phyloP scores from a whole-genome alignment of 148 eudicot species.

The Rhododendron henanense region DNA sequence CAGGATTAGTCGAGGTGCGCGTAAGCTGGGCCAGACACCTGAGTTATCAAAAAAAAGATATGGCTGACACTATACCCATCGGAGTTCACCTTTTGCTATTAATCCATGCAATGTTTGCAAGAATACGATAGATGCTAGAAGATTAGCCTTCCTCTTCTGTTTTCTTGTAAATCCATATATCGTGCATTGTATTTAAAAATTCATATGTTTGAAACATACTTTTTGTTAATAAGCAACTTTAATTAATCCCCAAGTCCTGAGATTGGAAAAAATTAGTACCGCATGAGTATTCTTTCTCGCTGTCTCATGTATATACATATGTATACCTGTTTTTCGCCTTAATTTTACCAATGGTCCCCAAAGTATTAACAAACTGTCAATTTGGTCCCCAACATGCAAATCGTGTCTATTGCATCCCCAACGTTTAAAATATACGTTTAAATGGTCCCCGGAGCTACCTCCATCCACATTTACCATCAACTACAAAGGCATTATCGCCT shows the following conservation, averaged over 20 bases:
- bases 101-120: neutral
- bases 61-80: neutral
- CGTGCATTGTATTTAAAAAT: neutral
- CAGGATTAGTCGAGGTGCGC: no score
- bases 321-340: no score
- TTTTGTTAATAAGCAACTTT: neutral
- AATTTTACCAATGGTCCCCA: no score
- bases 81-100: neutral
- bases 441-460: no score
- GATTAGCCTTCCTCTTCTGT: neutral
- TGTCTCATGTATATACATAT: neutral
- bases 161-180: neutral
- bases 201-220: no score
- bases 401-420: no score
- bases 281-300: neutral
- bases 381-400: no score
- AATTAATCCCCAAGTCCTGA: neutral
- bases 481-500: no score
- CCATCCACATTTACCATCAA: no score
- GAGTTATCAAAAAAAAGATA: neutral
- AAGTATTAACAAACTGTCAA: no score
- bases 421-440: no score
- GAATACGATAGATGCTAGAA: neutral
- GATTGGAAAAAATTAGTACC: neutral
- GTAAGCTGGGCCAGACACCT: no score